Evolutionary conservation across 2,329 filamentous ascomycete species (phyloP).

Genomic region (Tolypocladium endophyticum): DNA sequence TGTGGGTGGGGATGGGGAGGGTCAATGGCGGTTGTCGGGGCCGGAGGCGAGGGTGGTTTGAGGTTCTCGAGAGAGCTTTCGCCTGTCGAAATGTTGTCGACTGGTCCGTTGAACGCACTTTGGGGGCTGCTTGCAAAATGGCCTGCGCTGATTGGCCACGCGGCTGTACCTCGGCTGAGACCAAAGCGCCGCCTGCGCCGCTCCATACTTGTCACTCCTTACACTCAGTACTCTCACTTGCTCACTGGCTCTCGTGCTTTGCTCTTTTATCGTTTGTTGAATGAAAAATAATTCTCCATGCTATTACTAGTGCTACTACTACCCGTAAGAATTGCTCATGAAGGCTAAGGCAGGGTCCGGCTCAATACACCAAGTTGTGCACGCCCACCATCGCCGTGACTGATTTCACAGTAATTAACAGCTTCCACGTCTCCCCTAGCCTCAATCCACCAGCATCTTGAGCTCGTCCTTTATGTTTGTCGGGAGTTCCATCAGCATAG

Average conservation of each 20-base stretch:
- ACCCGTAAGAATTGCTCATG: neutral
- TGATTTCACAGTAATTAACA: neutral
- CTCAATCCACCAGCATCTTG: neutral
- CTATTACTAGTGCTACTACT: neutral
- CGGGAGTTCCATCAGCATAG: constrained; percentile 9
- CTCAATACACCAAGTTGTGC: neutral
- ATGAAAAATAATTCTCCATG: neutral
- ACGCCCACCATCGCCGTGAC: neutral
- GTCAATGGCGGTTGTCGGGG: constrained; percentile 9
- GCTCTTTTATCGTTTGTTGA: neutral
- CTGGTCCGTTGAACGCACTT: constrained; percentile 1
- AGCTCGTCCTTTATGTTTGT: constrained; percentile 2
- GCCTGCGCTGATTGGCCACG: constrained; percentile 10
- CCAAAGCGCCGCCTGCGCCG: neutral
- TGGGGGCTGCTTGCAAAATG: constrained; percentile 13
- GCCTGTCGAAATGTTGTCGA: constrained; percentile 23
- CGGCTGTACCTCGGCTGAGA: constrained; percentile 9
- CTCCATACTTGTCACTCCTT: too few species aligned
- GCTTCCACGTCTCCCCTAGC: neutral
- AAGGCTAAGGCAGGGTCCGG: neutral
- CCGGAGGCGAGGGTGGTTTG: constrained; percentile 10
- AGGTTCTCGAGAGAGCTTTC: constrained; percentile 15
- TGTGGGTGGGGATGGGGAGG: constrained; percentile 11
- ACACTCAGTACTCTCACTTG: neutral
- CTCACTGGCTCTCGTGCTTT: neutral